These are phyloP conservation scores for Ogataea methylovora DNA, from an alignment of 805 yeast genomes.

Conservation along the genomic window DNA sequence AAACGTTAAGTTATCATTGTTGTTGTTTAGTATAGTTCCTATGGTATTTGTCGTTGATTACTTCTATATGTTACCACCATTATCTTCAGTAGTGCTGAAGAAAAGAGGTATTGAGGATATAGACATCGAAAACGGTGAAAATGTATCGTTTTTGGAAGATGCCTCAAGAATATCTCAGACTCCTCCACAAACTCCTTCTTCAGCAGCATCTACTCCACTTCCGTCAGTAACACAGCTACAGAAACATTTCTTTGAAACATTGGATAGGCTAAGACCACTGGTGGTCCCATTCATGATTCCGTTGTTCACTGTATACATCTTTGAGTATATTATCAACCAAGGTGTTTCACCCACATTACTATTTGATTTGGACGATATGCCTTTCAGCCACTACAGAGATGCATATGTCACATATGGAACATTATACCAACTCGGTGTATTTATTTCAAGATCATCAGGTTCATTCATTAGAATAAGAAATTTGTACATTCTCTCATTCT, in stretches of 20 bases:
- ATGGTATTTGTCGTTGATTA: constrained; percentile 19
- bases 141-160: background rate
- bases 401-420: constrained; percentile 89
- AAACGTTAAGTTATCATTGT: constrained; percentile 44
- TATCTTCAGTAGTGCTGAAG: background rate
- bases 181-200: background rate
- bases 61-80: constrained; percentile 19
- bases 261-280: constrained; percentile 32
- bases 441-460: constrained; percentile 82
- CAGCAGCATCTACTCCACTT: background rate
- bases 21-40: constrained; percentile 42
- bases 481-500: constrained; percentile 52
- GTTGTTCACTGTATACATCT: constrained; percentile 69
- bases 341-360: constrained; percentile 85
- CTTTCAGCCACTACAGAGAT: constrained; percentile 68
- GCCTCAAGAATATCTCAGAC: background rate
- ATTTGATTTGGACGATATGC: constrained; percentile 65
- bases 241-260: constrained; percentile 19
- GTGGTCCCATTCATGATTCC: constrained; percentile 76
- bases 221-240: background rate
- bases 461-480: constrained; percentile 49
- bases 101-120: background rate
- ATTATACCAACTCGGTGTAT: constrained; percentile 86
- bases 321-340: constrained; percentile 87
- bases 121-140: background rate